phyloP scores from a whole-genome alignment of 2,329 filamentous ascomycete species.

The Alternaria rosae region DNA sequence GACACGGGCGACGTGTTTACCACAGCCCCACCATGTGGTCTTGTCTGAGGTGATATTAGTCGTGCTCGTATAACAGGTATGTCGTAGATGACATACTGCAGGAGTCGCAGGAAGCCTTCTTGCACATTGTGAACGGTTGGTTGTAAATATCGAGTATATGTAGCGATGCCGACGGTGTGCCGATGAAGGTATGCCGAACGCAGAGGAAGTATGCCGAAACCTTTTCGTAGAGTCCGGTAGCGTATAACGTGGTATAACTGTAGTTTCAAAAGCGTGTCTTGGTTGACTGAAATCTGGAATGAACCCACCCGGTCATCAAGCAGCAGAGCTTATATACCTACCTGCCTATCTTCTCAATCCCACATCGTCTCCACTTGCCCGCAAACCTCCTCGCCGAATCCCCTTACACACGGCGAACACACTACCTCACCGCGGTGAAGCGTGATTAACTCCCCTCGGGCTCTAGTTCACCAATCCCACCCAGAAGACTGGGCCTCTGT shows the following conservation, averaged over 20 bases:
- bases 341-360: neutral
- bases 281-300: neutral
- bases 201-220: neutral
- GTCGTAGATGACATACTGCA: conserved; percentile 62
- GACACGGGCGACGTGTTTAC: conserved; percentile 66
- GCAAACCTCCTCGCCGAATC: neutral
- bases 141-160: neutral
- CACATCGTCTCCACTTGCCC: neutral
- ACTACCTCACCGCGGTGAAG: neutral
- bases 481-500: neutral
- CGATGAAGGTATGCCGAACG: neutral
- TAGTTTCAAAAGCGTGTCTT: neutral
- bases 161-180: neutral
- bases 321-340: conserved; percentile 1
- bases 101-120: conserved; percentile 66
- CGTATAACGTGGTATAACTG: neutral
- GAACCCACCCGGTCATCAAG: neutral
- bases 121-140: conserved; percentile 64
- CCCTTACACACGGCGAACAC: neutral
- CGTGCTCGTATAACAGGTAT: neutral
- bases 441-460: neutral
- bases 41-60: conserved; percentile 55
- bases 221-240: neutral
- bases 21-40: conserved; percentile 71
- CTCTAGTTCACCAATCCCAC: neutral